A percentile compares a stretch with the other conserved stretches of the same genome.
Evolutionary conservation across 2,329 filamentous ascomycete species (phyloP).

Genomic region (Nigrospora osmanthi): DNA sequence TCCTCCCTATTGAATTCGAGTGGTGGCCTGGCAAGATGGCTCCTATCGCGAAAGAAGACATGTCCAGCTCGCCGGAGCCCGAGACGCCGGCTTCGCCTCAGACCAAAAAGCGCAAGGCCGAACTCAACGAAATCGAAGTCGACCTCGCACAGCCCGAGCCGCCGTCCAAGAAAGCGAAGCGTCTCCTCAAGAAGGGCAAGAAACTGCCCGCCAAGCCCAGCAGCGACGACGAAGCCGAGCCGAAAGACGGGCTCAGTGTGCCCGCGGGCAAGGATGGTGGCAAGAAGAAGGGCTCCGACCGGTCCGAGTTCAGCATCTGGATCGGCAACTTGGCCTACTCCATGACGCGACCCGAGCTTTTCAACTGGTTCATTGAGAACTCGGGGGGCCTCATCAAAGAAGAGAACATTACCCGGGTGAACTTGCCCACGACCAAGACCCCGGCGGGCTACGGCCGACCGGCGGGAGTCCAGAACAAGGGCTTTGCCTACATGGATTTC

Average conservation of each 20-base stretch:
- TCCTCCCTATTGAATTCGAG: neutral
- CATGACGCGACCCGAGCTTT: conserved; percentile 65
- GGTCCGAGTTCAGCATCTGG: conserved; percentile 85
- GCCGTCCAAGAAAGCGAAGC: conserved; percentile 87
- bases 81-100: neutral
- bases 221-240: conserved; percentile 31
- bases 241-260: conserved; percentile 19
- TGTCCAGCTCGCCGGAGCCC: neutral
- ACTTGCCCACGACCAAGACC: conserved; percentile 59
- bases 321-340: conserved; percentile 91
- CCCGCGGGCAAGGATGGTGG: conserved; percentile 18
- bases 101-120: conserved; percentile 66
- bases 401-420: conserved; percentile 73
- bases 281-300: conserved; percentile 39
- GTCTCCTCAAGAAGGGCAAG: conserved; percentile 81
- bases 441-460: conserved; percentile 11
- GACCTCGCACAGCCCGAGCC: conserved; percentile 86
- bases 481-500: conserved; percentile 96
- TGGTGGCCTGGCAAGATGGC: neutral
- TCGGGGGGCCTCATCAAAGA: conserved; percentile 58
- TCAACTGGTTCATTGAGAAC: conserved; percentile 70
- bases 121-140: conserved; percentile 73
- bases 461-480: conserved; percentile 60
- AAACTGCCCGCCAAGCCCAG: conserved; percentile 37
- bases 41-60: conserved; percentile 14